phyloP scores from a whole-genome alignment of 257 asterid species.

The Rauvolfia tetraphylla region DNA sequence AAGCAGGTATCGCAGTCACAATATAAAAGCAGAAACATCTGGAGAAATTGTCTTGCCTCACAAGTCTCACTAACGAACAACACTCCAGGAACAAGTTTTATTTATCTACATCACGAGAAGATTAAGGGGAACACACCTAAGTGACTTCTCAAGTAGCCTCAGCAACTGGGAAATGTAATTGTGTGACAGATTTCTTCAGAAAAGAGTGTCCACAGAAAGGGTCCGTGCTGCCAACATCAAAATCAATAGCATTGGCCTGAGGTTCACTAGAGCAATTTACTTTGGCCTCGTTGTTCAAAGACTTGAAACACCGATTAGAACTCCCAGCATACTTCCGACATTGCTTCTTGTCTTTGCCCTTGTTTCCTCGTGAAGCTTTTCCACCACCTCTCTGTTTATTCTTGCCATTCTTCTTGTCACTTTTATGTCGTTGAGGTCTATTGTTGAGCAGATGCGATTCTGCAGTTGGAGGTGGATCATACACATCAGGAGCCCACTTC shows the following conservation, averaged over 20 bases:
- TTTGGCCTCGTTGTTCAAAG: conserved; percentile 29
- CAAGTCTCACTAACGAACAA: conserved; percentile 11
- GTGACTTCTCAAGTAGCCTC: conserved; percentile 34
- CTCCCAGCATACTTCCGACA: conserved; percentile 46
- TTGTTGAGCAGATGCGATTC: conserved; percentile 68
- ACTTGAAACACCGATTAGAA: conserved; percentile 36
- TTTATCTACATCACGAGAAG: conserved; percentile 27
- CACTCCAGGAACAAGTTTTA: conserved; percentile 12
- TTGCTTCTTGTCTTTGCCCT: conserved; percentile 73
- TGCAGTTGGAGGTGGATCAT: conserved; percentile 85
- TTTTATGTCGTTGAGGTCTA: conserved; percentile 49
- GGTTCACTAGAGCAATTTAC: conserved; percentile 19
- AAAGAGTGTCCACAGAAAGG: conserved; percentile 40
- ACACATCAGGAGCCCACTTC: conserved; percentile 89
- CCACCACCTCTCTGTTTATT: conserved; percentile 63
- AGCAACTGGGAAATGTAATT: conserved; percentile 36
- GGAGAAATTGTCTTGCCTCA: neutral
- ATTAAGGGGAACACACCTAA: neutral
- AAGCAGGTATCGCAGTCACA: neutral
- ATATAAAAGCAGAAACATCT: conserved; percentile 3
- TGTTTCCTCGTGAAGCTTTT: conserved; percentile 66
- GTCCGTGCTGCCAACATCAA: conserved; percentile 28
- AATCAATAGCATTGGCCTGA: conserved; percentile 18
- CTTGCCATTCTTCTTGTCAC: conserved; percentile 59
- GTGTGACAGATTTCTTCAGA: conserved; percentile 31